A percentile compares a stretch with the other conserved stretches of the same genome.
phyloP scores from a whole-genome alignment of 2,329 filamentous ascomycete genomes.

The Aspergillus chevalieri region DNA sequence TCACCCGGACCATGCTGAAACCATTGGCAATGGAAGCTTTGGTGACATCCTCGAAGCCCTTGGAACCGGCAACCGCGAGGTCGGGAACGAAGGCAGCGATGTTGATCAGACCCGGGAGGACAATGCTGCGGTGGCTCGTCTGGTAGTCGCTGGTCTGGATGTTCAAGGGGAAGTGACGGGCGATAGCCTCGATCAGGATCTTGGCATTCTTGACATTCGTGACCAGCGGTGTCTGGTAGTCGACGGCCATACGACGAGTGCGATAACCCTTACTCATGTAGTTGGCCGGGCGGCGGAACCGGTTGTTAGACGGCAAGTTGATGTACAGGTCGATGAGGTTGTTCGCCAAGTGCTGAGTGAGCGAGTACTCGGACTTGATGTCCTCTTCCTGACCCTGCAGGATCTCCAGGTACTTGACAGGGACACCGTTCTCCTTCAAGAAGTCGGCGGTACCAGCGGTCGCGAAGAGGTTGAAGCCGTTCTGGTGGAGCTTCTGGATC shows the following conservation, averaged over 20 bases:
- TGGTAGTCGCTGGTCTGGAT: conserved; percentile 83
- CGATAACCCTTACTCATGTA: conserved; percentile 98
- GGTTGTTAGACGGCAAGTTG: conserved; percentile 97
- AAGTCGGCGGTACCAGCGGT: conserved; percentile 96
- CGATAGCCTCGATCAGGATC: conserved; percentile 89
- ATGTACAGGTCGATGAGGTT: conserved; percentile 98
- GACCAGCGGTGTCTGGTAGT: conserved; percentile 92
- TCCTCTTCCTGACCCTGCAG: conserved; percentile 71
- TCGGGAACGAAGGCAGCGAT: conserved; percentile 74
- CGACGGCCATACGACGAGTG: conserved; percentile 94
- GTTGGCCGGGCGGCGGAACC: conserved; percentile 90
- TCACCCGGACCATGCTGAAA: conserved; percentile 74
- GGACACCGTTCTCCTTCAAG: conserved; percentile 83
- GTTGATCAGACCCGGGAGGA: conserved; percentile 70
- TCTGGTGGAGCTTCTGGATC: conserved; percentile 76
- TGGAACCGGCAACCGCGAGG: conserved; percentile 57
- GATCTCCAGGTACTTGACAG: conserved; percentile 88
- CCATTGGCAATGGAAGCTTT: conserved; percentile 68
- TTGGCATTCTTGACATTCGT: conserved; percentile 99
- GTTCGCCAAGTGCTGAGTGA: conserved; percentile 93
- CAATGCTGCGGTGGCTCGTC: conserved; percentile 73
- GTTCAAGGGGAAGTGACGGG: conserved; percentile 78
- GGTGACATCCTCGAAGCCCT: conserved; percentile 63
- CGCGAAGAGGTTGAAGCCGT: conserved; percentile 93
- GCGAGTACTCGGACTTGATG: conserved; percentile 90